Evolutionary conservation across 768 basidiomycete genomes (phyloP), one percentile per base, ranked within the genome.

Genomic region (Galerina sulciceps): DNA sequence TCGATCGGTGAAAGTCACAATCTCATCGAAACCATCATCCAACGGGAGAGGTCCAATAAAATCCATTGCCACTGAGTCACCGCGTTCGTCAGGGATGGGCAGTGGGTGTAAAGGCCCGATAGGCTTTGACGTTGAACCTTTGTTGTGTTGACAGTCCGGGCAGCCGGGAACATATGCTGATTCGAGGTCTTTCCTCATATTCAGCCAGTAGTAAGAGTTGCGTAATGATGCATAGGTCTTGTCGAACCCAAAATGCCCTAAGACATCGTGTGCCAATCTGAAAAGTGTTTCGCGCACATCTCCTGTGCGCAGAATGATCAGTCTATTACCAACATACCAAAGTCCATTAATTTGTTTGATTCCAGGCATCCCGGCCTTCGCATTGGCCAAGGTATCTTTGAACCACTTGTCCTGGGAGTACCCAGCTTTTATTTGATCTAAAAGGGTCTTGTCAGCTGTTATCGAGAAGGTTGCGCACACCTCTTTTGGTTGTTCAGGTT

Each of bases 81-180:
- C 61, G 6, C 40, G 10, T 0, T 17, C 38, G 53, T 65, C 62
- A 58, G 74, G 65, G 61, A 81, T 2, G 40, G 65, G n/a, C 31
- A 65, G 49, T 6, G 72, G 64, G 49, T 69, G 56, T 44, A 73
- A 62, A 0, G 79, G 71, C 10, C 79, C 78, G n/a, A 63, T 26
- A 3, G 63, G 62, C 6, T 59, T 60, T 0, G 65, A 51, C 0
- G 74, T 77, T 0, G 38, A 31, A 0, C 63, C 58, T 59, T 82
- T 82, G 62, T 80, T 75, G 0, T 68, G 55, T 40, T 77, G 74
- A 45, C 81, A 83, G 0, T 71, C 65, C 0, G 47, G 17, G 49
- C 76, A 75, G 0, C 62, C 55, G 0, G 70, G 71, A 4, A 81
- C 63, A 53, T 81, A 80, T 4, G 60, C 40, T 0, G 46, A 9